Percentiles rank a stretch among this genome's conserved stretches.
These are phyloP conservation scores for Adansonia madagascariensis DNA, from an alignment of 441 rosid species.

Conservation along the genomic window DNA sequence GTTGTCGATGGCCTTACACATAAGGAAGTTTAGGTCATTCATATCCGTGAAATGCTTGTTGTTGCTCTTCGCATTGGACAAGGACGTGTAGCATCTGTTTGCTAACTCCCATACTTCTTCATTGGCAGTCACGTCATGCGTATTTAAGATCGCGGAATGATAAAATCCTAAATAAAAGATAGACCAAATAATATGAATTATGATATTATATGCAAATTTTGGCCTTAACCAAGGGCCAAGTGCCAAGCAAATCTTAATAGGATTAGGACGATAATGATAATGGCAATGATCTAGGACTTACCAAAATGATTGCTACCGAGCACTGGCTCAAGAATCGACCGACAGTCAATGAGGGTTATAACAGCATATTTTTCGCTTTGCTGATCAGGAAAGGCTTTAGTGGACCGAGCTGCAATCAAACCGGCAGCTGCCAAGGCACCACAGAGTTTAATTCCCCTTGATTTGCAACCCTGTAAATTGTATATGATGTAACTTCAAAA, in stretches of 20 bases:
- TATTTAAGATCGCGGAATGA: conserved; percentile 73
- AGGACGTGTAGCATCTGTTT: conserved; percentile 50
- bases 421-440: conserved; percentile 75
- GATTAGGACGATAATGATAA: background rate
- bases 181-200: background rate
- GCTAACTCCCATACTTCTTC: conserved; percentile 83
- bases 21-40: conserved; percentile 78
- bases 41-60: conserved; percentile 85
- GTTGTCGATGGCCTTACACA: conserved; percentile 85
- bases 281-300: conserved; percentile 25
- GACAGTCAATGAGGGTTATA: conserved; percentile 75
- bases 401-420: conserved; percentile 63
- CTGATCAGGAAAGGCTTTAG: conserved; percentile 42
- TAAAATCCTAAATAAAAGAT: conserved; percentile 62
- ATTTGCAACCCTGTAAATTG: conserved; percentile 64
- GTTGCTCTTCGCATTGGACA: conserved; percentile 53
- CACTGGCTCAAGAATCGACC: conserved; percentile 69
- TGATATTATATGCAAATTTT: background rate
- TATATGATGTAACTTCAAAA: background rate
- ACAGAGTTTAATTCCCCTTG: conserved; percentile 68
- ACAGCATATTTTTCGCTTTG: conserved; percentile 73
- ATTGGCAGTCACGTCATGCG: conserved; percentile 57
- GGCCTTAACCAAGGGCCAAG: background rate
- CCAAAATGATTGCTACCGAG: conserved; percentile 62
- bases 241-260: background rate